Evolutionary conservation across 106 monocot genomes (phyloP).

Genomic region (Dioscorea dumetorum): DNA sequence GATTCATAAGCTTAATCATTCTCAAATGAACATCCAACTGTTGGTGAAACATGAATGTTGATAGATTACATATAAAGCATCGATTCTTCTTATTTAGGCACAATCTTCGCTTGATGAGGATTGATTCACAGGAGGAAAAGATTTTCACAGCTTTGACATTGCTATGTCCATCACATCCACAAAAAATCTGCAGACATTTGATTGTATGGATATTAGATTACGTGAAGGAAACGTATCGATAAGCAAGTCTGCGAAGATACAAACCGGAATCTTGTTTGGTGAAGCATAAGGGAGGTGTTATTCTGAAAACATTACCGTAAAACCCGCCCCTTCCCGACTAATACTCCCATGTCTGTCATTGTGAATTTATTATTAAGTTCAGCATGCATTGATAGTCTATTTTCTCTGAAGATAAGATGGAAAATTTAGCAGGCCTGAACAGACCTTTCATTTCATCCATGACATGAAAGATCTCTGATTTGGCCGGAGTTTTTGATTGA

Average conservation of each 20-base stretch:
- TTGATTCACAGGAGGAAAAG: too few relatives aligned
- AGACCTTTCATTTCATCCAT: constrained; percentile 56
- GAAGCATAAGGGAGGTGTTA: constrained; percentile 41
- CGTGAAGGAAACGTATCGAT: too few relatives aligned
- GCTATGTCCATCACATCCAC: constrained; percentile 32
- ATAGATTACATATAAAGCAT: too few relatives aligned
- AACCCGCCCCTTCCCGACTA: constrained; percentile 49
- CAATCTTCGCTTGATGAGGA: too few relatives aligned
- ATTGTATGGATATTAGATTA: background rate
- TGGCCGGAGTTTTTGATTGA: constrained; percentile 40
- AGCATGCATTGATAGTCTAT: background rate
- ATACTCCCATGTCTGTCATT: constrained; percentile 35
- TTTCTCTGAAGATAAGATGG: background rate
- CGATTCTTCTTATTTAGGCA: too few relatives aligned
- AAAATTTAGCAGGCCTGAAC: background rate
- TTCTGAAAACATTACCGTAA: constrained; percentile 34
- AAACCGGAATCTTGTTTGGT: constrained; percentile 39
- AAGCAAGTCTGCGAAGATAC: background rate
- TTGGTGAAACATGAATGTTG: too few relatives aligned
- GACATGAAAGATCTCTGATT: constrained; percentile 30
- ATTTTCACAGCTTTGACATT: constrained; percentile 23
- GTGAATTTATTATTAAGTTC: too few relatives aligned
- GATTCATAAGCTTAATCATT: too few relatives aligned
- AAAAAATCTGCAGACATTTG: constrained; percentile 18
- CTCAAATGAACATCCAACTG: too few relatives aligned